Evolutionary conservation across 202 grass and related monocot species (phyloP), one percentile per base, ranked within the genome.

Genomic region (Dendrocalamus latiflorus): DNA sequence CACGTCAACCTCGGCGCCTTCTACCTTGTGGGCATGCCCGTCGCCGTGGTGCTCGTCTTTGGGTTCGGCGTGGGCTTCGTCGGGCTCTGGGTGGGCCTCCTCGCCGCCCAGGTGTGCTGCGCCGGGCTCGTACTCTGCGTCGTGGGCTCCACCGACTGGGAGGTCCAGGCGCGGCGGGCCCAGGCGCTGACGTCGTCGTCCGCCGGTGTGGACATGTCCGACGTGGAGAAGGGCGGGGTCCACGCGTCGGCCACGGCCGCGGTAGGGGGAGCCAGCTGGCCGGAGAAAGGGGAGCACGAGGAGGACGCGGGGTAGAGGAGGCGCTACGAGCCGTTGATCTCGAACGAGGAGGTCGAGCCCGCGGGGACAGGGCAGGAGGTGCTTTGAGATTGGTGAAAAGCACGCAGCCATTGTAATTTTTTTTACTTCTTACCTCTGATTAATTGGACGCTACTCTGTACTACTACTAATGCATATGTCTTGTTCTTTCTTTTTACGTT

Each of bases 1-100:
- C 91, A 84, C 74, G 87, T 98, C 48, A 98, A 98, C 88, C 93
- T 98, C 22, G 89, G 95, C 12, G 95, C 95, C n/a, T 98, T 98
- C 89, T 98, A 98, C 85, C 81, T 95, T 6, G 95, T 98, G 2
- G 95, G 95, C 9, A 91, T 95, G 85, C 95, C 95, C 1, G 89
- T 93, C 8, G 95, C 95, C 6, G 70, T 93, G 8, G 55, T 62
- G 9, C 75, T 98, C n/a, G 85, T 87, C 7, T 98, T 98, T 70
- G 75, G 91, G 24, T 38, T 85, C 47, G 80, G 88, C 10, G 10
- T 98, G 7, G 95, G 95, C 33, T 93, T 98, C 64, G 79, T 87
- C 9, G 95, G 95, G 8, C 80, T 98, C 1, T 98, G 95, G 95
- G 67, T 93, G 41, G 96, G 96, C 16, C 86, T 98, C 0, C 91